Conservation (phyloP, 1,284 basidiomycete species). For the Pseudozyma tsukubaensis region DNA sequence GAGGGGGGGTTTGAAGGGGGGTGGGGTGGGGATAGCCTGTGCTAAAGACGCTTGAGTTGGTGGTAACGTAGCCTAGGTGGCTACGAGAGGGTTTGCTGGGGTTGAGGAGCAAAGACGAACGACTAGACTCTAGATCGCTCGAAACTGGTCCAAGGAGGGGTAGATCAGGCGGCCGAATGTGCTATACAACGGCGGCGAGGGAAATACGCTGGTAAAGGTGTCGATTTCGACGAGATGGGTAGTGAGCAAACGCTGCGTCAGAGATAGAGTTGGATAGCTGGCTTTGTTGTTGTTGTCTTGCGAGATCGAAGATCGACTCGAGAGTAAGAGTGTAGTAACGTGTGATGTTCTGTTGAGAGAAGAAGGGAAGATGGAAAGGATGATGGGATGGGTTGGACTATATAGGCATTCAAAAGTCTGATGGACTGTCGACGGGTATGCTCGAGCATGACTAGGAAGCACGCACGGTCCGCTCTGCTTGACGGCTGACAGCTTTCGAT, state of each 20-base stretch:
- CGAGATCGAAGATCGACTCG: slow-evolving; percentile 25
- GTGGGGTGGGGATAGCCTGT: slow-evolving; percentile 19
- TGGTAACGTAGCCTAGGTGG: slow-evolving; percentile 24
- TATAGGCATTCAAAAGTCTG: slow-evolving; percentile 21
- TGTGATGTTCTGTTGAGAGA: slow-evolving; percentile 25
- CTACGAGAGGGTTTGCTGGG: slow-evolving; percentile 39
- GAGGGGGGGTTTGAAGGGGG: slow-evolving; percentile 4
- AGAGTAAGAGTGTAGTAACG: slow-evolving; percentile 24
- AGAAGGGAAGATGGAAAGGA: slow-evolving; percentile 10
- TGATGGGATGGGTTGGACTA: slow-evolving; percentile 15
- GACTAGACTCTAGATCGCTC: slow-evolving; percentile 42
- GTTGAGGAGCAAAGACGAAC: slow-evolving; percentile 35
- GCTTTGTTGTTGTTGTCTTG: slow-evolving; percentile 21
- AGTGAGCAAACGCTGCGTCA: slow-evolving; percentile 43
- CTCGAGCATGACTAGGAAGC: slow-evolving; percentile 17
- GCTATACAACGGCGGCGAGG: slow-evolving; percentile 27
- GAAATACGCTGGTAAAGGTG: slow-evolving; percentile 25
- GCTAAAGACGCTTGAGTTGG: slow-evolving; percentile 39
- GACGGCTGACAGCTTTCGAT: neutral
- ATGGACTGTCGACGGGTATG: slow-evolving; percentile 4
- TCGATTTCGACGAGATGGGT: slow-evolving; percentile 18
- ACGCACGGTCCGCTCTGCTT: slow-evolving; percentile 3
- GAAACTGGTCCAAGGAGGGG: slow-evolving; percentile 20
- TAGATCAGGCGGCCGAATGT: slow-evolving; percentile 34
- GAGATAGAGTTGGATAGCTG: slow-evolving; percentile 29